Conservation (phyloP, 116 monocot species). For the Iris pallida region DNA sequence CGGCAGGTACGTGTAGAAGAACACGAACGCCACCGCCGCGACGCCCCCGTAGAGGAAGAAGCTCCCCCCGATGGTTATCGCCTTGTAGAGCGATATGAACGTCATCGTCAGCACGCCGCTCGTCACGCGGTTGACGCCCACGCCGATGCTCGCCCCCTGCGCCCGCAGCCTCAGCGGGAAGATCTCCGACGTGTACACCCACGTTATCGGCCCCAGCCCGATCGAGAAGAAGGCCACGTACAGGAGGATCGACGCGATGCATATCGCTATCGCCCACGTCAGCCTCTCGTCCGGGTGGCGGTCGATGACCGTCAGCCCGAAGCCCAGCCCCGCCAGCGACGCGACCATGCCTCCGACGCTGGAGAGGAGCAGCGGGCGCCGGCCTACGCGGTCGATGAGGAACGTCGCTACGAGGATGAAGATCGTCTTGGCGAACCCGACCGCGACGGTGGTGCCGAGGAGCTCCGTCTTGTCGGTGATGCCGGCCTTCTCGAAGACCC, state of each 20-base stretch:
- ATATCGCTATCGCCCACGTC: slow-evolving; percentile 32
- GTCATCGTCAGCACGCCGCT: slow-evolving; percentile 51
- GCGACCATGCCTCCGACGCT: slow-evolving; percentile 42
- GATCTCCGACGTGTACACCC: slow-evolving; percentile 71
- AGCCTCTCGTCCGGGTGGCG: slow-evolving; percentile 11
- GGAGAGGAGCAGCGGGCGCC: slow-evolving; percentile 36
- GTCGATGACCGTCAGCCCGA: slow-evolving; percentile 26
- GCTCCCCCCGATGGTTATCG: slow-evolving; percentile 38
- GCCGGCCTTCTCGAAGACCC: slow-evolving; percentile 47
- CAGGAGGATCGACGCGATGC: slow-evolving; percentile 20
- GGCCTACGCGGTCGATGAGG: slow-evolving; percentile 43
- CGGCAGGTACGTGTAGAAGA: slow-evolving; percentile 27
- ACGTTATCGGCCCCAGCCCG: slow-evolving; percentile 45
- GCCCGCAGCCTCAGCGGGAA: slow-evolving; percentile 49
- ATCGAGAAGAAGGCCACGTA: slow-evolving; percentile 45
- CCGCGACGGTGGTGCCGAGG: slow-evolving; percentile 39
- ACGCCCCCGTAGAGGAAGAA: slow-evolving; percentile 38
- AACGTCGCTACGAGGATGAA: slow-evolving; percentile 55
- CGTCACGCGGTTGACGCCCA: slow-evolving; percentile 34
- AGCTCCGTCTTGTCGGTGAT: slow-evolving; percentile 13
- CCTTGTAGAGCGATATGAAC: slow-evolving; percentile 52
- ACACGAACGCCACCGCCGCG: slow-evolving; percentile 28
- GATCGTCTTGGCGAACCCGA: slow-evolving; percentile 46
- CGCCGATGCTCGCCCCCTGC: slow-evolving; percentile 34
- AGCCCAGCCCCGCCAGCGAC: slow-evolving; percentile 30